A percentile compares a stretch with the other conserved stretches of the same genome.
phyloP scores from a whole-genome alignment of 2,329 filamentous ascomycete species.

The Metarhizium album region DNA sequence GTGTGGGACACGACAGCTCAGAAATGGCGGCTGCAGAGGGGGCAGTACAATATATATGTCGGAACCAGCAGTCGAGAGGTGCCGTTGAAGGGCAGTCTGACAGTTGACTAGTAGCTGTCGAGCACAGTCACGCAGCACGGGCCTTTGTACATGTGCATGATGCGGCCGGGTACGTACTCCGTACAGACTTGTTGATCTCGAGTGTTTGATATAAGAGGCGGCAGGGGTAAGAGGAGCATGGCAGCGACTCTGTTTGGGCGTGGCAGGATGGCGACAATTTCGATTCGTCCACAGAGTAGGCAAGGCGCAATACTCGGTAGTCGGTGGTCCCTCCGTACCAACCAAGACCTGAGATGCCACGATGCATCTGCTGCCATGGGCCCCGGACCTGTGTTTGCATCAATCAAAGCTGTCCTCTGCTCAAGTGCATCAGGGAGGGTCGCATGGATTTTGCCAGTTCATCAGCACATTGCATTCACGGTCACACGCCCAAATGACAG shows the following conservation, averaged over 20 bases:
- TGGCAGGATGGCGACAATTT: neutral
- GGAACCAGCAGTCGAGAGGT: slow-evolving; percentile 37
- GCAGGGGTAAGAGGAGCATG: too few relatives aligned
- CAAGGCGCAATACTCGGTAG: too few relatives aligned
- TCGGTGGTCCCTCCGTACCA: neutral
- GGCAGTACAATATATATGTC: slow-evolving; percentile 32
- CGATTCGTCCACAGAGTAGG: neutral
- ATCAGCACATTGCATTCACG: neutral
- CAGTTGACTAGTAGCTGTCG: slow-evolving; percentile 15
- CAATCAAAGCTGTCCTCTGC: too few relatives aligned
- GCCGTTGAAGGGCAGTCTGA: slow-evolving; percentile 28
- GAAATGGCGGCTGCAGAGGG: slow-evolving; percentile 45
- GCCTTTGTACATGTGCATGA: too few relatives aligned
- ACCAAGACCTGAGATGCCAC: neutral
- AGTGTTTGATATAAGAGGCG: too few relatives aligned
- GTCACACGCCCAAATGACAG: neutral
- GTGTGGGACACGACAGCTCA: slow-evolving; percentile 52
- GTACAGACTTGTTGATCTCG: too few relatives aligned
- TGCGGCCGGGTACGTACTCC: too few relatives aligned
- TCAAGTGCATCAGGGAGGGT: neutral
- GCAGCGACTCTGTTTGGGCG: too few relatives aligned
- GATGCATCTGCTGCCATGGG: neutral
- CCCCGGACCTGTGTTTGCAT: too few relatives aligned
- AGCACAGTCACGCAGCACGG: too few relatives aligned
- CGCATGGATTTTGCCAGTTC: neutral